Evolutionary conservation across 2,329 filamentous ascomycete genomes (phyloP), one percentile per base, ranked within the genome.

Genomic region (Penicillium griseofulvum): DNA sequence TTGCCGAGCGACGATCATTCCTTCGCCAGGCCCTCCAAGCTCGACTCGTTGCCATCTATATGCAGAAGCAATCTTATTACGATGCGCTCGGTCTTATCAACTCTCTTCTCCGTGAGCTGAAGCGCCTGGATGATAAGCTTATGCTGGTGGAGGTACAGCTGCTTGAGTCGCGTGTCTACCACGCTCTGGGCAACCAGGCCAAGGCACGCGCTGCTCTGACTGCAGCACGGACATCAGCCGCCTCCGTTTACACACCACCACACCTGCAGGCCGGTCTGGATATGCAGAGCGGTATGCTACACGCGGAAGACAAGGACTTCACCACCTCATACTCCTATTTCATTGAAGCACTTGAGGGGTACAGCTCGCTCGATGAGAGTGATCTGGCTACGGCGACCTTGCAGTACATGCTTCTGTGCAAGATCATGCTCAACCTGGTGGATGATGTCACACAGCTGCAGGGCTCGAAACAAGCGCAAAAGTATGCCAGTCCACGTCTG

Each of bases 331-430:
- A 89, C 77, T 97, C 92, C 47, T 99, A 99, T 82, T 99, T 99
- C 76, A 97, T 99, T 75, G 94, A 99, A 79, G 94, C 95, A 2
- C 86, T 99, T 61, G 94, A 99, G 73, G 94, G 94, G 57, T 99
- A 97, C 77, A 91, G 94, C 77, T 87, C 88, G 44, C 91, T 96
- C 74, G 94, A 99, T 65, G 91, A 96, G 72, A 80, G 87, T 37
- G 79, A 83, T 61, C 91, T 92, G 77, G 94, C 95, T n/a, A 95
- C 93, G n/a, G 90, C 93, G 12, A 91, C 94, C 11, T 81, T 99
- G 63, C 94, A 99, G 80, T 99, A 99, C 82, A 99, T 99, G 94
- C 85, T 99, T 52, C 87, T 99, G 34, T 97, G 94, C 86, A 99
- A 99, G 81, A 94, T 99, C 75, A 99, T 99, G 95, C 83, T 99